phyloP scores from a whole-genome alignment of 441 rosid genomes.

The Iberis amara region DNA sequence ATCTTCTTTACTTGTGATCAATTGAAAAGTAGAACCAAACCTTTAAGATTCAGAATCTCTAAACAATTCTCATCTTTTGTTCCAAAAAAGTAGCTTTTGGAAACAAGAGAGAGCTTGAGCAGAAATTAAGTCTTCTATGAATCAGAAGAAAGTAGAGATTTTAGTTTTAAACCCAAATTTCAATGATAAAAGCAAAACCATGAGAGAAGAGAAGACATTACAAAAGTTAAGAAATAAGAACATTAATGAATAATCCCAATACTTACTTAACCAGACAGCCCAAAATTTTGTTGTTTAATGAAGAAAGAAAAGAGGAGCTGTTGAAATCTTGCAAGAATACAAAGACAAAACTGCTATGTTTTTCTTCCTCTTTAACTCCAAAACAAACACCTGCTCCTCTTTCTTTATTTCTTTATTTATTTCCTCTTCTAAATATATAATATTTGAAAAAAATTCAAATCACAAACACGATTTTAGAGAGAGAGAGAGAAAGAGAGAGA shows the following conservation, averaged over 20 bases:
- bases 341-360: conserved; percentile 27
- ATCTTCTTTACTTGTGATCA: conserved; percentile 18
- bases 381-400: conserved; percentile 23
- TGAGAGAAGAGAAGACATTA: conserved; percentile 1
- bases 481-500: conserved; percentile 17
- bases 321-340: conserved; percentile 15
- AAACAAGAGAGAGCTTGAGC: neutral
- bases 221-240: conserved; percentile 8
- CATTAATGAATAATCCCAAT: conserved; percentile 9
- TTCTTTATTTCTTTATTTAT: neutral
- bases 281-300: conserved; percentile 12
- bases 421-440: neutral
- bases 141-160: neutral
- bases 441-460: conserved; percentile 30
- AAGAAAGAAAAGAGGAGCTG: conserved; percentile 20
- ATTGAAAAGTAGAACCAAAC: conserved; percentile 8
- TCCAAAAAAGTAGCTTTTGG: neutral
- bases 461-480: conserved; percentile 20
- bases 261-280: conserved; percentile 16
- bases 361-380: conserved; percentile 22
- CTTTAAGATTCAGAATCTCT: conserved; percentile 27
- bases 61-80: conserved; percentile 1
- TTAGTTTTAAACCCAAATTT: neutral
- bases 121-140: neutral
- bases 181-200: conserved; percentile 16